These are phyloP conservation scores for Rhipidocladum racemiflorum DNA, from an alignment of 176 grass and related monocot genomes.

Conservation along the genomic window DNA sequence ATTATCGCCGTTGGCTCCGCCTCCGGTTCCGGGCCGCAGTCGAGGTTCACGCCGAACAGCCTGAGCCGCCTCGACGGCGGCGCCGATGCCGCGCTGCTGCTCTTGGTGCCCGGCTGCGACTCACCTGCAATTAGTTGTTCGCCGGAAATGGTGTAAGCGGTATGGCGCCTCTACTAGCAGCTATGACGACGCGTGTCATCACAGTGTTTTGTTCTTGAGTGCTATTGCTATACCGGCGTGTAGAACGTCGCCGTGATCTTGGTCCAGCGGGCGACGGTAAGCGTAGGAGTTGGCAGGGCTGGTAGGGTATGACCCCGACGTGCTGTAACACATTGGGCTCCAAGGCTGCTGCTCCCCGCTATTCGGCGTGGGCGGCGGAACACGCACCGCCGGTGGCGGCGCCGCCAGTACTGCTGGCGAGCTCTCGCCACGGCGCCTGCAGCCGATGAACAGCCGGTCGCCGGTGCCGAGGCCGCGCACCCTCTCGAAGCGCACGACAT, in stretches of 20 bases:
- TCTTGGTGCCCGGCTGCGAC: constrained; percentile 37
- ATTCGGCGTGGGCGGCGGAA: constrained; percentile 7
- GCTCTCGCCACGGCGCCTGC: constrained; percentile 46
- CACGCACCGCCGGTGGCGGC: constrained; percentile 10
- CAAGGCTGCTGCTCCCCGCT: constrained; percentile 49
- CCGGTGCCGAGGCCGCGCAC: constrained; percentile 36
- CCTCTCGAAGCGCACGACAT: constrained; percentile 59
- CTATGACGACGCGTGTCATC: not conserved
- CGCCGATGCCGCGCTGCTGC: constrained; percentile 30
- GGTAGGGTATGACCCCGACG: constrained; percentile 46
- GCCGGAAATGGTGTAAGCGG: constrained; percentile 21
- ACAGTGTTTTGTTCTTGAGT: constrained; percentile 14
- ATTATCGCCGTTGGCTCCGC: constrained; percentile 46
- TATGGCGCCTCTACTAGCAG: not conserved
- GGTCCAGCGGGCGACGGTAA: constrained; percentile 25
- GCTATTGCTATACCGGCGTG: constrained; percentile 40
- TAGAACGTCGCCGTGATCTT: constrained; percentile 41
- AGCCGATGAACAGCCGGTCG: constrained; percentile 65
- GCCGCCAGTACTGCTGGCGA: not conserved
- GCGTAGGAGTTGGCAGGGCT: constrained; percentile 53
- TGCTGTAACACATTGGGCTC: constrained; percentile 62
- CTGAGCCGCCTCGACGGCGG: constrained; percentile 58
- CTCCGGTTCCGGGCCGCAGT: constrained; percentile 60
- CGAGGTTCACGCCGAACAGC: constrained; percentile 89
- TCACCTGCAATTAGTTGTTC: constrained; percentile 34